These are phyloP conservation scores for Pulveroboletus sp. DNA, from an alignment of 768 basidiomycete species.

Conservation along the genomic window DNA sequence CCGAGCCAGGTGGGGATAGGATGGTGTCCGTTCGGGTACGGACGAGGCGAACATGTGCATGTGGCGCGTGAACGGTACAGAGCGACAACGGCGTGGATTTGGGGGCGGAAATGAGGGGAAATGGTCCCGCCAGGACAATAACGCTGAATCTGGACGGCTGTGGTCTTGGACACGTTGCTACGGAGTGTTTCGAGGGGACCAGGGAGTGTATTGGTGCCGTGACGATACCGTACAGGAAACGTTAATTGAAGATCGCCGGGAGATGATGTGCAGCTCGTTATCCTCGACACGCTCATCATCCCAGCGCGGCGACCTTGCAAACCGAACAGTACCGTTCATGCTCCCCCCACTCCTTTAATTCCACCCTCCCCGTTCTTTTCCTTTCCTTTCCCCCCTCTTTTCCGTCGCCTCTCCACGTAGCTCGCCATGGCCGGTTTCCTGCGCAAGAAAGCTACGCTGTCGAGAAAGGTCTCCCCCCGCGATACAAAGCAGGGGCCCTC, in stretches of 20 bases:
- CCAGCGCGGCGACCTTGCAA: neutral
- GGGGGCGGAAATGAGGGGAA: constrained; percentile 15
- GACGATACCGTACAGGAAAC: constrained; percentile 11
- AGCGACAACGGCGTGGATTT: constrained; percentile 13
- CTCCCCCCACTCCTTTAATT: constrained; percentile 13
- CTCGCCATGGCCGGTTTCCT: constrained; percentile 49
- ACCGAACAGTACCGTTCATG: neutral
- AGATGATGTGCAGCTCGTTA: constrained; percentile 8
- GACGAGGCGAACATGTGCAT: constrained; percentile 16
- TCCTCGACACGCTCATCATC: neutral
- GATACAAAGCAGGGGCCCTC: neutral
- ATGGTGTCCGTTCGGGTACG: constrained; percentile 10
- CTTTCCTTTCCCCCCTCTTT: neutral
- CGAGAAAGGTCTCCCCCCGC: neutral
- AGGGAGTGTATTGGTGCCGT: neutral
- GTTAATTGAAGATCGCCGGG: constrained; percentile 18
- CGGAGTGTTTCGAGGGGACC: constrained; percentile 9
- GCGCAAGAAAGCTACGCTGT: constrained; percentile 43
- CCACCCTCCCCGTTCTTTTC: neutral
- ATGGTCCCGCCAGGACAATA: no score
- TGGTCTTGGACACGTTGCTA: neutral
- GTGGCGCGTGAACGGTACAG: constrained; percentile 8
- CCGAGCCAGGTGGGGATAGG: constrained; percentile 9
- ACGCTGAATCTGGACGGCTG: neutral
- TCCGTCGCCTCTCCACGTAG: no score